Evolutionary conservation across 192 early-diverging fungal species (phyloP).

Genomic region (Podila horticola): DNA sequence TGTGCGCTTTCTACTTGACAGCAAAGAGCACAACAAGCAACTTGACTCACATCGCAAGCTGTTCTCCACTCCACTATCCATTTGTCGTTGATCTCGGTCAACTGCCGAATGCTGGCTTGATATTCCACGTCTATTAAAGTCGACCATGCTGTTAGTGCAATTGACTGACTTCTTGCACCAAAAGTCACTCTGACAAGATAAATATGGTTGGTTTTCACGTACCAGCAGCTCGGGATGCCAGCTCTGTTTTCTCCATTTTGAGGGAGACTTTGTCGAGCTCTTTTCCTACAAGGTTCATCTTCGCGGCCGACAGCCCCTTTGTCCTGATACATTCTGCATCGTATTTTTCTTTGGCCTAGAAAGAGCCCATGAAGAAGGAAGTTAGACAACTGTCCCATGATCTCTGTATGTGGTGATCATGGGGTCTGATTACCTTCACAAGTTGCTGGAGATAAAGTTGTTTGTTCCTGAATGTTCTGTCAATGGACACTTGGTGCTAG

Average conservation of each 20-base stretch:
- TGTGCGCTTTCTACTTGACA: neutral
- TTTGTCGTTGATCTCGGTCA: conserved; percentile 55
- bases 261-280: conserved; percentile 52
- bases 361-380: neutral
- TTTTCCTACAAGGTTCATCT: conserved; percentile 48
- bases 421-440: conserved; percentile 46
- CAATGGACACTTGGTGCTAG: conserved; percentile 60
- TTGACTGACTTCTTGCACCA: neutral
- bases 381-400: neutral
- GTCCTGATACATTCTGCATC: conserved; percentile 53
- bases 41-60: conserved; percentile 62
- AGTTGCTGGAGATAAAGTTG: conserved; percentile 56
- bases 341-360: conserved; percentile 57
- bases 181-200: neutral
- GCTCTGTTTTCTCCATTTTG: conserved; percentile 57
- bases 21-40: neutral
- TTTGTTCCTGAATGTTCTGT: conserved; percentile 63
- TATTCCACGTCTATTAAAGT: conserved; percentile 59
- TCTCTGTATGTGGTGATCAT: neutral
- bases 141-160: neutral
- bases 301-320: conserved; percentile 39
- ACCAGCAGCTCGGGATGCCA: conserved; percentile 51
- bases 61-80: conserved; percentile 65
- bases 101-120: conserved; percentile 56
- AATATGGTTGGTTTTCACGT: neutral